Conservation (phyloP, 768 basidiomycete species). For the Collybia mongolica region DNA sequence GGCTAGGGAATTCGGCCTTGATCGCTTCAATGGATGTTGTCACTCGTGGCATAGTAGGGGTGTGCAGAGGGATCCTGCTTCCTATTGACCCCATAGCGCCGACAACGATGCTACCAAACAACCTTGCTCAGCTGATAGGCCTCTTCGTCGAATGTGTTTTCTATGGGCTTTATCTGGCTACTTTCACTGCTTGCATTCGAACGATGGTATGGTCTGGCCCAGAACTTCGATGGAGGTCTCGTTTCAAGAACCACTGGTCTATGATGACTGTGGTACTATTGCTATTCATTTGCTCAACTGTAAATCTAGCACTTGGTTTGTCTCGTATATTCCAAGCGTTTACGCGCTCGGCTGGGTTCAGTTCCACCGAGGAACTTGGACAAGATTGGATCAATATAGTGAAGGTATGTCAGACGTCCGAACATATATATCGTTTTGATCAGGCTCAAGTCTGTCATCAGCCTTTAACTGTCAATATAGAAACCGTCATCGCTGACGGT, state of each 20-base stretch:
- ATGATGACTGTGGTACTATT: too few relatives aligned
- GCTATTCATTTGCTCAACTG: not conserved
- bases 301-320: not conserved
- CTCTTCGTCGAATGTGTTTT: not conserved
- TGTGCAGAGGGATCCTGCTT: too few relatives aligned
- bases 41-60: too few relatives aligned
- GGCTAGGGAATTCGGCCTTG: too few relatives aligned
- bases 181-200: not conserved
- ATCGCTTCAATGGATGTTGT: too few relatives aligned
- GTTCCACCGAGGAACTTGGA: too few relatives aligned
- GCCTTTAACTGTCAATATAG: not conserved
- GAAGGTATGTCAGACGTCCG: not conserved
- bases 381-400: not conserved
- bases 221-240: too few relatives aligned
- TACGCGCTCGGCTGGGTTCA: not conserved
- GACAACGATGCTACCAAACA: too few relatives aligned
- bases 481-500: not conserved
- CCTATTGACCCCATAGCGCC: too few relatives aligned
- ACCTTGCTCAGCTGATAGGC: constrained; percentile 12
- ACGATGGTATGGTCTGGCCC: too few relatives aligned
- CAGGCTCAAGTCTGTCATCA: not conserved
- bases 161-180: constrained; percentile 1
- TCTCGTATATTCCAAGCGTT: not conserved
- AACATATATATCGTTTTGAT: too few relatives aligned
- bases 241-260: too few relatives aligned